Base-by-base conservation (phyloP, 257 asterid species). In the Solanum virginianum region DNA sequence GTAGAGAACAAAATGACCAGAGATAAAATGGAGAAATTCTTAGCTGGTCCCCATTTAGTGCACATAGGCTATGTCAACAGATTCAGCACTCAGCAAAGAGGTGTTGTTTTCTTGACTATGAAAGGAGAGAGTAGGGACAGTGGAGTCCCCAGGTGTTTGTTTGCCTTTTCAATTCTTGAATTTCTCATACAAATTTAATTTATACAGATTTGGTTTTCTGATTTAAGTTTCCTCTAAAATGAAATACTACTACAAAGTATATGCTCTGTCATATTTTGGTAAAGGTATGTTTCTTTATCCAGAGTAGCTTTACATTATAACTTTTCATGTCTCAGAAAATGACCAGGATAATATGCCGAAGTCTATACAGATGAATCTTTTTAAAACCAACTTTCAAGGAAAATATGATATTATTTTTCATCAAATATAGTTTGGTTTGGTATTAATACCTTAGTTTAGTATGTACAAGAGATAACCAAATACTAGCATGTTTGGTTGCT, bases 271-370 rank as follows among this genome's bases (percentile, higher is more conserved):
- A 65, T 49, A 45, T 63, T 51, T 74, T 54, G 80, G 68, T 84
- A 71, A 43, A 59, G 51, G 63, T 81, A 77, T 84, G 90, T 85
- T 87, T 83, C 87, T 36, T 56, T 62, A 74, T 51, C 24, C 82
- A 90, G 90, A 92, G 92, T 81, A 87, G 87, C 91, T 90, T 90
- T 90, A 87, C 85, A 66, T 71, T 47, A 75, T 80, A 62, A 80
- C 91, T 88, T 85, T 83, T 22, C 84, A 87, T 83, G 55, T 74
- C 77, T 82, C 55, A 59, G 81, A 51, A 47, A 77, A 54, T 89
- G 86, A 83, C 83, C 62, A 75, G 82, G 51, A 15, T 77, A 77
- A 13, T 77, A 39, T 49, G 60, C 22, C 81, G 2, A 24, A 75
- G 5, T 75, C 24, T 75, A 22, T 9, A 39, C 16, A 70, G 9